Percentiles rank a stretch among this genome's conserved stretches.
phyloP scores from a whole-genome alignment of 1,284 basidiomycete species.

The Peniophora sp. region DNA sequence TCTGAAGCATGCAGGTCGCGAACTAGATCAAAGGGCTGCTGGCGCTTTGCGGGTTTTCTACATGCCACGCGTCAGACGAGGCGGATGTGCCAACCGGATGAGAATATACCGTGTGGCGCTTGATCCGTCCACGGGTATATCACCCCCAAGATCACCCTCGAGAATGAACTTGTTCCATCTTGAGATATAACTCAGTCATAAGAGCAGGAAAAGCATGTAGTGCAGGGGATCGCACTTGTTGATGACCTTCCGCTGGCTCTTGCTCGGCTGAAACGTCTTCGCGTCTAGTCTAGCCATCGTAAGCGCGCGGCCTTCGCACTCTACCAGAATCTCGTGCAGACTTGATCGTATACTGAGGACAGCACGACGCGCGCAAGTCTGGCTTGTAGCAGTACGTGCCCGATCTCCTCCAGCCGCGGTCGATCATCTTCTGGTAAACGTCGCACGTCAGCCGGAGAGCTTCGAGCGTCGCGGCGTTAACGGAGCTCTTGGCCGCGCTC shows the following conservation, averaged over 20 bases:
- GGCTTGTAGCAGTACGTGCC: slow-evolving; percentile 82
- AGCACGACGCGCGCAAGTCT: slow-evolving; percentile 76
- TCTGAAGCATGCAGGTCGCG: slow-evolving; percentile 43
- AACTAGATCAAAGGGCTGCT: slow-evolving; percentile 28
- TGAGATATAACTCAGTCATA: not conserved
- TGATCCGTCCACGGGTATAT: slow-evolving; percentile 1
- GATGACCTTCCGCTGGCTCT: slow-evolving; percentile 72
- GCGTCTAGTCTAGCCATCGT: slow-evolving; percentile 57
- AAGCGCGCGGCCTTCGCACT: not conserved
- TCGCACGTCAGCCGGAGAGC: slow-evolving; percentile 38
- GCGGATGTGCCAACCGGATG: too few relatives aligned
- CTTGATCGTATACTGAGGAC: slow-evolving; percentile 90
- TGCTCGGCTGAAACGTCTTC: slow-evolving; percentile 62
- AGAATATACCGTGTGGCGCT: not conserved
- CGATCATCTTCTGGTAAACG: slow-evolving; percentile 75
- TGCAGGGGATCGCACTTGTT: slow-evolving; percentile 41
- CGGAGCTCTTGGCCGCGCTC: slow-evolving; percentile 22
- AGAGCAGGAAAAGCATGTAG: not conserved
- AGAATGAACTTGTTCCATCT: slow-evolving; percentile 75
- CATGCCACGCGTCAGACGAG: too few relatives aligned
- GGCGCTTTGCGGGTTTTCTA: slow-evolving; percentile 8
- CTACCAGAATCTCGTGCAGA: slow-evolving; percentile 20
- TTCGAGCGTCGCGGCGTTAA: slow-evolving; percentile 27
- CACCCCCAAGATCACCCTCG: slow-evolving; percentile 34
- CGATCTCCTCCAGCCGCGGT: slow-evolving; percentile 85